These are phyloP conservation scores for Lasiodiplodia gonubiensis DNA, from an alignment of 2,329 filamentous ascomycete genomes.

Conservation along the genomic window DNA sequence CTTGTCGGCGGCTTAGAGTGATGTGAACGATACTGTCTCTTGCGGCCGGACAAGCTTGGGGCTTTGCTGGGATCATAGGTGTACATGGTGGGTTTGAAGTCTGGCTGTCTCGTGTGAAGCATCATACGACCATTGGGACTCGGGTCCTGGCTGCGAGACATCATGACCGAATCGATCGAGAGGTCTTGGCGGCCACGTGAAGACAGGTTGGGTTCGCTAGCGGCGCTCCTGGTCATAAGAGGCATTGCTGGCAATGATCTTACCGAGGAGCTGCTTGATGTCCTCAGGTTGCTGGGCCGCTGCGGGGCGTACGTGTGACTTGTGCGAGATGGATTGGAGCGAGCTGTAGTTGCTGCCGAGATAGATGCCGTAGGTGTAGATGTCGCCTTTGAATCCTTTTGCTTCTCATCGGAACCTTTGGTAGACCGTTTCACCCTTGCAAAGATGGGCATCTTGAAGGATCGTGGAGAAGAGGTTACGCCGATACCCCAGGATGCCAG, in stretches of 20 bases:
- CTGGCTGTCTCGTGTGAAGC: slow-evolving; percentile 11
- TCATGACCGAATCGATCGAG: slow-evolving; percentile 40
- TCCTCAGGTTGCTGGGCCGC: slow-evolving; percentile 26
- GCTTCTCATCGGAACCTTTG: slow-evolving; percentile 35
- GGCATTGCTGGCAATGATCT: slow-evolving; percentile 4
- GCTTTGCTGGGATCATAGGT: slow-evolving; percentile 26
- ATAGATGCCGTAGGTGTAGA: neutral
- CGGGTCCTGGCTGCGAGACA: slow-evolving; percentile 15
- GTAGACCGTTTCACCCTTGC: slow-evolving; percentile 38
- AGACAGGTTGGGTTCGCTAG: slow-evolving; percentile 14
- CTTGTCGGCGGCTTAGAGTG: slow-evolving; percentile 3
- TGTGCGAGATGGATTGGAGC: slow-evolving; percentile 11
- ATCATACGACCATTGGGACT: slow-evolving; percentile 13
- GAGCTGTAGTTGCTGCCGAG: slow-evolving; percentile 22
- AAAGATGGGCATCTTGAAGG: slow-evolving; percentile 40
- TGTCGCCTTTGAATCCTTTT: slow-evolving; percentile 34
- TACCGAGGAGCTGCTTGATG: slow-evolving; percentile 16
- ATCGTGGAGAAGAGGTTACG: neutral
- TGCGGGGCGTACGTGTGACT: slow-evolving; percentile 32
- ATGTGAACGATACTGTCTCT: slow-evolving; percentile 1
- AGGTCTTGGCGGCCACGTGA: slow-evolving; percentile 29
- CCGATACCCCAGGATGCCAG: neutral
- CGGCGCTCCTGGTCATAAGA: neutral
- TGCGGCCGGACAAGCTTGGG: slow-evolving; percentile 13
- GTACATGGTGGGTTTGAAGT: slow-evolving; percentile 13